These are phyloP conservation scores for Crithidia mellificae DNA, from an alignment of 208 protist genomes.

Conservation along the genomic window DNA sequence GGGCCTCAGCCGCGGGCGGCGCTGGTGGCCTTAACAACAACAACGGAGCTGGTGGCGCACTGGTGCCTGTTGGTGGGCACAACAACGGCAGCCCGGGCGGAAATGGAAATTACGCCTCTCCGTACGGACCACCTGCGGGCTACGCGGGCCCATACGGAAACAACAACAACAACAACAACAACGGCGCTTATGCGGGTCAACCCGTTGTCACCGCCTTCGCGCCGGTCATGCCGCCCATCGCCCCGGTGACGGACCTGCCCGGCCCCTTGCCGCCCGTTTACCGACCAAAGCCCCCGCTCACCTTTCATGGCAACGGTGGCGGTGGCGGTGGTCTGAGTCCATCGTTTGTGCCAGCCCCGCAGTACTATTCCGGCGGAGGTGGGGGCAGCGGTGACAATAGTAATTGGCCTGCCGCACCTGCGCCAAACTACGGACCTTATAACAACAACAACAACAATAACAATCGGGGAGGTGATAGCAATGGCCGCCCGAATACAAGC, in stretches of 20 bases:
- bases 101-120: slow-evolving; percentile 14
- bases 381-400: not conserved
- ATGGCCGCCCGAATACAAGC: slow-evolving; percentile 16
- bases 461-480: not conserved
- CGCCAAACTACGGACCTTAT: slow-evolving; percentile 5
- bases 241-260: slow-evolving; percentile 32
- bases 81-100: slow-evolving; percentile 8
- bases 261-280: slow-evolving; percentile 43
- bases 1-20: slow-evolving; percentile 6
- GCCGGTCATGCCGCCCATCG: slow-evolving; percentile 30
- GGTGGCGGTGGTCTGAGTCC: not conserved
- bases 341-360: not conserved
- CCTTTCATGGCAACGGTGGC: slow-evolving; percentile 28
- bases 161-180: slow-evolving; percentile 14
- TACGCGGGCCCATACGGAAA: slow-evolving; percentile 6
- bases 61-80: not conserved
- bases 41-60: slow-evolving; percentile 12
- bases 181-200: slow-evolving; percentile 13
- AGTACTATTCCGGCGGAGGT: slow-evolving; percentile 11
- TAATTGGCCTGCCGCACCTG: slow-evolving; percentile 4
- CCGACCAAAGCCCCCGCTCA: slow-evolving; percentile 43
- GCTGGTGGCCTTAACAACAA: slow-evolving; percentile 2
- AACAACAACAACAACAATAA: slow-evolving; percentile 14
- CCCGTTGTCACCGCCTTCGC: slow-evolving; percentile 26
- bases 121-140: slow-evolving; percentile 20